Evolutionary conservation across 2,329 filamentous ascomycete genomes (phyloP).

Genomic region (Xylariaceae sp.): DNA sequence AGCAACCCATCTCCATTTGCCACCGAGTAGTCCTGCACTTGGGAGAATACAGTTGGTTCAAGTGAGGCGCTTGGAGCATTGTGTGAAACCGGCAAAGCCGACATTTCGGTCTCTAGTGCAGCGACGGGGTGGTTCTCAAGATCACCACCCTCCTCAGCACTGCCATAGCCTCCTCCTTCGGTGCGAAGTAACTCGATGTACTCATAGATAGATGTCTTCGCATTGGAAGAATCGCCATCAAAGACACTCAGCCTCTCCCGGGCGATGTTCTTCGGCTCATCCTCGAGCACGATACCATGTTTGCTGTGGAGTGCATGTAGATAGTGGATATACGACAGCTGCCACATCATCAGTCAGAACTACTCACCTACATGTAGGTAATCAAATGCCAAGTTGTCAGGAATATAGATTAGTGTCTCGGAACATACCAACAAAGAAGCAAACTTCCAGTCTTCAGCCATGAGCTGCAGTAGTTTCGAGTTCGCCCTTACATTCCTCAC

Average conservation of each 20-base stretch:
- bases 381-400: too few species aligned
- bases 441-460: slow-evolving; percentile 8
- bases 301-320: slow-evolving; percentile 1
- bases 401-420: too few species aligned
- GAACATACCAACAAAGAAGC: slow-evolving; percentile 1
- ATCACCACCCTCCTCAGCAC: background rate
- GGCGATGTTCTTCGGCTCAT: background rate
- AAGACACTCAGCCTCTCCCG: background rate
- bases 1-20: background rate
- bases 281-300: background rate
- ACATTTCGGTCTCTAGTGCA: background rate
- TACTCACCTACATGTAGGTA: too few species aligned
- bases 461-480: slow-evolving; percentile 4
- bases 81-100: background rate
- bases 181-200: slow-evolving; percentile 2
- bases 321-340: background rate
- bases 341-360: too few species aligned
- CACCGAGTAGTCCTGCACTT: background rate
- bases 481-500: slow-evolving; percentile 2
- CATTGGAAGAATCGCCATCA: background rate
- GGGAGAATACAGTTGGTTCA: background rate
- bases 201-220: background rate
- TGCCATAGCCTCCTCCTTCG: slow-evolving; percentile 5
- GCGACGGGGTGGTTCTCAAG: background rate
- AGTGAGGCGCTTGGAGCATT: background rate